phyloP scores from a whole-genome alignment of 139 green algal species.

The Chlamydomonas eustigma region DNA sequence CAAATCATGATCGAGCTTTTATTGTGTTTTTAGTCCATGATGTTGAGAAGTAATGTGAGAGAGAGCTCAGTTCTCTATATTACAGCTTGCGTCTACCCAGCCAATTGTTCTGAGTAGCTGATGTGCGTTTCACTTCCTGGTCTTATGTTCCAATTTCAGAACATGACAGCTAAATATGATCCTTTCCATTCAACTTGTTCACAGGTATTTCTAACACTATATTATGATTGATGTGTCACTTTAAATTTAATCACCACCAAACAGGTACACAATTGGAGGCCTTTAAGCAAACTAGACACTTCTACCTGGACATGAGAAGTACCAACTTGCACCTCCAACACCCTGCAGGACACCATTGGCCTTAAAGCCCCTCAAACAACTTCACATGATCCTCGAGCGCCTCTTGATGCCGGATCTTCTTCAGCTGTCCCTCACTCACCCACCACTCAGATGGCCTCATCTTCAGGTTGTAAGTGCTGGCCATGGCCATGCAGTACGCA shows the following conservation, averaged over 20 bases:
- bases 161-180: neutral
- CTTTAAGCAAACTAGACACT: neutral
- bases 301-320: neutral
- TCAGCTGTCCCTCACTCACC: slow-evolving; percentile 71
- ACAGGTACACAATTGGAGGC: neutral
- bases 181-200: neutral
- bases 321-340: neutral
- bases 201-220: neutral
- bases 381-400: slow-evolving; percentile 84
- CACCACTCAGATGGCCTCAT: slow-evolving; percentile 92
- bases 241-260: too few species aligned
- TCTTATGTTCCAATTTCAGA: too few species aligned
- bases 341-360: neutral
- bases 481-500: slow-evolving; percentile 63
- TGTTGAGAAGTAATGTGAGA: too few species aligned
- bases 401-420: slow-evolving; percentile 77
- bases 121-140: too few species aligned
- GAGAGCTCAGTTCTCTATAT: too few species aligned
- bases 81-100: too few species aligned
- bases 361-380: slow-evolving; percentile 72
- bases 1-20: too few species aligned
- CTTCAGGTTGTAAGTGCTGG: slow-evolving; percentile 97
- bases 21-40: too few species aligned
- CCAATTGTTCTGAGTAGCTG: too few species aligned
- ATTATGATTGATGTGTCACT: too few species aligned